Conservation (phyloP, 1,284 basidiomycete species). For the Tilletia indica region DNA sequence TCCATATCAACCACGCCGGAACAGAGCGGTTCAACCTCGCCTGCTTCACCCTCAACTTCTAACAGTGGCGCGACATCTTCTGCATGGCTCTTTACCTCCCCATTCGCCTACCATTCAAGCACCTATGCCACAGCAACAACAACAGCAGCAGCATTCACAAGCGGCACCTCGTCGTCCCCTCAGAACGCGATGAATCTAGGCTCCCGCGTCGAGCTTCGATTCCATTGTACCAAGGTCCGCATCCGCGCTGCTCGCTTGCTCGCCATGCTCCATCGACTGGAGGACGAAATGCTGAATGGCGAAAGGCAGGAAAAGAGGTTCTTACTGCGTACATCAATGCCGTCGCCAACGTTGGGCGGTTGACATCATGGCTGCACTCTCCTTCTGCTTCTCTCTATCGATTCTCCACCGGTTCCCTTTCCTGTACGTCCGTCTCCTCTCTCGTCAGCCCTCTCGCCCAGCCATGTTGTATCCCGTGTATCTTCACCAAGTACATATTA, state of each 20-base stretch:
- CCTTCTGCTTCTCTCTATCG: too few species aligned
- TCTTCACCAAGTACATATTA: too few species aligned
- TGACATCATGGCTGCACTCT: too few species aligned
- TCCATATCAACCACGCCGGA: too few species aligned
- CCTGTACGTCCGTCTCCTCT: too few species aligned
- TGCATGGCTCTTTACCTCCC: constrained; percentile 13
- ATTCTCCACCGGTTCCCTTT: too few species aligned
- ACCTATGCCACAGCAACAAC: background rate
- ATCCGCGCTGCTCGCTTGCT: constrained; percentile 2
- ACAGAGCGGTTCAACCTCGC: too few species aligned
- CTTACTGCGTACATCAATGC: too few species aligned
- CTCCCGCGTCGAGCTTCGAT: background rate
- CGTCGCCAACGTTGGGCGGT: too few species aligned
- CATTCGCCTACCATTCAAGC: background rate
- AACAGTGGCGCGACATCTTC: background rate
- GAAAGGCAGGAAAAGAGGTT: background rate
- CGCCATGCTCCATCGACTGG: constrained; percentile 12
- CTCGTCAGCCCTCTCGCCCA: too few species aligned
- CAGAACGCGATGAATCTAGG: background rate
- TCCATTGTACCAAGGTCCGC: background rate
- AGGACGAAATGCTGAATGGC: background rate
- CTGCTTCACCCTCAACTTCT: background rate
- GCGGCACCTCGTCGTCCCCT: background rate
- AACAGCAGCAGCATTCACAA: background rate
- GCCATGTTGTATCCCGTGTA: too few species aligned